Evolutionary conservation across 2,329 filamentous ascomycete species (phyloP).

Genomic region (Verticillium tricorpus): DNA sequence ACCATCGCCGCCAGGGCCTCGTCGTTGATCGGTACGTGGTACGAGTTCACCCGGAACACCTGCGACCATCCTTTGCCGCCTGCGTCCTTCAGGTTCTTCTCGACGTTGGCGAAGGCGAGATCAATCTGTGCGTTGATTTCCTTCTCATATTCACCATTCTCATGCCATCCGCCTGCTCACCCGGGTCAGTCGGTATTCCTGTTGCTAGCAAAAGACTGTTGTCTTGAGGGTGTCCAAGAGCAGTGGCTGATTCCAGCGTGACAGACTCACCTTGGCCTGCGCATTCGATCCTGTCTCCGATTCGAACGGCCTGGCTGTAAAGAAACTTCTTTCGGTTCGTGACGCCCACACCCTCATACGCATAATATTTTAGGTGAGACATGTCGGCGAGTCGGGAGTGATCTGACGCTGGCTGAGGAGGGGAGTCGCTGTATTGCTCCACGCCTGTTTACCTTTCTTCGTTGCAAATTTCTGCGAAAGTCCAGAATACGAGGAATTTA

Average conservation of each 20-base stretch:
- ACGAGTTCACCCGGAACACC: constrained; percentile 44
- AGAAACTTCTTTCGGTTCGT: constrained; percentile 21
- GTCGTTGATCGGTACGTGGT: constrained; percentile 36
- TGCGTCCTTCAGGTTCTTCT: constrained; percentile 42
- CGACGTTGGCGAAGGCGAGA: constrained; percentile 53
- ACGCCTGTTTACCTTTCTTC: too few relatives aligned
- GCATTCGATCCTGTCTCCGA: constrained; percentile 42
- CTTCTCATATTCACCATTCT: constrained; percentile 18
- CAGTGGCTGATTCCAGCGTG: not conserved
- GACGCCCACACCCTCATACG: constrained; percentile 27
- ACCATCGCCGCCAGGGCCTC: constrained; percentile 37
- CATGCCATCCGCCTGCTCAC: constrained; percentile 25
- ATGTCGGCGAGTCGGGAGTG: constrained; percentile 10
- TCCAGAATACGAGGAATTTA: not conserved
- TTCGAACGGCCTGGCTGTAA: constrained; percentile 44
- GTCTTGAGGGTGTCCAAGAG: too few relatives aligned
- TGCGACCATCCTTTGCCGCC: constrained; percentile 54
- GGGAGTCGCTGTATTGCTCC: too few relatives aligned
- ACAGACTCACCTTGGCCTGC: constrained; percentile 37
- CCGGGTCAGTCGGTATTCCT: not conserved
- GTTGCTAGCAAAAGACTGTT: not conserved
- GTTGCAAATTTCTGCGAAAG: too few relatives aligned
- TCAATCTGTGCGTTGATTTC: constrained; percentile 42
- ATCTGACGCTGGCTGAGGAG: not conserved
- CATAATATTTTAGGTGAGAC: constrained; percentile 25